These are phyloP conservation scores for Phytophthora fragariaefolia DNA, from an alignment of 352 stramenopile species.

Conservation along the genomic window DNA sequence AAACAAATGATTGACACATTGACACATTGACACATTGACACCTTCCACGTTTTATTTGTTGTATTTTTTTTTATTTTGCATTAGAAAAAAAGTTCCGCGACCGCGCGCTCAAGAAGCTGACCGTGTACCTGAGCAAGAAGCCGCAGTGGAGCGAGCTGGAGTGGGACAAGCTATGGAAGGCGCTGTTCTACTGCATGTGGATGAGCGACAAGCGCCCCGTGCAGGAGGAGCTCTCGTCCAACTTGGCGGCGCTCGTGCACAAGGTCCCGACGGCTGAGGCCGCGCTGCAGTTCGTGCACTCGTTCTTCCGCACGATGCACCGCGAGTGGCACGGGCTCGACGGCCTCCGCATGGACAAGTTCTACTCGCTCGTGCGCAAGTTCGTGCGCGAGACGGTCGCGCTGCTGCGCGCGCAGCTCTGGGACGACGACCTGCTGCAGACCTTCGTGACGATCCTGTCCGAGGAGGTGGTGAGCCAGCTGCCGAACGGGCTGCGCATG, in stretches of 20 bases:
- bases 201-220: constrained; percentile 89
- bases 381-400: constrained; percentile 76
- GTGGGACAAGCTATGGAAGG: constrained; percentile 91
- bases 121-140: constrained; percentile 73
- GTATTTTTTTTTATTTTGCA: constrained; percentile 7
- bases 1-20: too few relatives aligned
- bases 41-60: not conserved
- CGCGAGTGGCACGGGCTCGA: constrained; percentile 88
- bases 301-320: constrained; percentile 87
- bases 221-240: constrained; percentile 80
- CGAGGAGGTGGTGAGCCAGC: constrained; percentile 73
- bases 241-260: constrained; percentile 68
- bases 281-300: constrained; percentile 78
- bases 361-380: constrained; percentile 86
- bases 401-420: constrained; percentile 65
- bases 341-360: constrained; percentile 85
- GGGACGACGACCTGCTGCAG: constrained; percentile 52
- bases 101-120: constrained; percentile 84
- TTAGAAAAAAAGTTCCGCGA: constrained; percentile 88
- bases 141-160: constrained; percentile 73
- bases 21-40: too few relatives aligned
- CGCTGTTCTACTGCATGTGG: constrained; percentile 92
- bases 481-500: constrained; percentile 84
- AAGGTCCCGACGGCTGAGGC: constrained; percentile 48
- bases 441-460: constrained; percentile 72